Evolutionary conservation across 805 yeast species (phyloP).

Genomic region (Sugiyamaella lignohabitans): DNA sequence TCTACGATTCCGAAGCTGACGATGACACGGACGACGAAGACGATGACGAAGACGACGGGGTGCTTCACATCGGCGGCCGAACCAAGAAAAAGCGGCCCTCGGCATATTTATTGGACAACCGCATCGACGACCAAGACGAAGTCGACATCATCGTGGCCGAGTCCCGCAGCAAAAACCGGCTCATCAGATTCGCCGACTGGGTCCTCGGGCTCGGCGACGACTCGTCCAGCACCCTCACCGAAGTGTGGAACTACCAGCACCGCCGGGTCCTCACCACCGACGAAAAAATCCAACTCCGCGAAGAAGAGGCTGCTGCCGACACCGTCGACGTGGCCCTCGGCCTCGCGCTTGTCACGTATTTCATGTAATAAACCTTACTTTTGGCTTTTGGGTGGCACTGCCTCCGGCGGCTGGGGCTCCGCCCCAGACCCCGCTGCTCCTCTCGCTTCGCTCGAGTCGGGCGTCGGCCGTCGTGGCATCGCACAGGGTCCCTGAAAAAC

Average conservation of each 20-base stretch:
- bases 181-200: constrained; percentile 20
- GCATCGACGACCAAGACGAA: constrained; percentile 9
- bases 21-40: background rate
- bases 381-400: no score
- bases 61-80: constrained; percentile 9
- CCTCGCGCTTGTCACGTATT: constrained; percentile 9
- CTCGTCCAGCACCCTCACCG: constrained; percentile 7
- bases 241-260: constrained; percentile 9
- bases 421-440: no score
- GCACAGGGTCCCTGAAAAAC: no score
- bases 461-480: no score
- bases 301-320: constrained; percentile 8
- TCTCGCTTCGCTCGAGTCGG: no score
- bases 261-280: constrained; percentile 11
- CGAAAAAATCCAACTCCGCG: constrained; percentile 14
- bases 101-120: constrained; percentile 5
- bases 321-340: constrained; percentile 13
- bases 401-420: no score
- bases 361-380: background rate
- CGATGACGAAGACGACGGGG: constrained; percentile 12
- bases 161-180: constrained; percentile 6
- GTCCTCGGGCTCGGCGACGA: constrained; percentile 20
- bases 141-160: constrained; percentile 9
- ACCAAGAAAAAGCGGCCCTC: constrained; percentile 5
- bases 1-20: background rate